These are phyloP conservation scores for Eucalyptus cloeziana DNA, from an alignment of 345 rosid species.

Conservation along the genomic window DNA sequence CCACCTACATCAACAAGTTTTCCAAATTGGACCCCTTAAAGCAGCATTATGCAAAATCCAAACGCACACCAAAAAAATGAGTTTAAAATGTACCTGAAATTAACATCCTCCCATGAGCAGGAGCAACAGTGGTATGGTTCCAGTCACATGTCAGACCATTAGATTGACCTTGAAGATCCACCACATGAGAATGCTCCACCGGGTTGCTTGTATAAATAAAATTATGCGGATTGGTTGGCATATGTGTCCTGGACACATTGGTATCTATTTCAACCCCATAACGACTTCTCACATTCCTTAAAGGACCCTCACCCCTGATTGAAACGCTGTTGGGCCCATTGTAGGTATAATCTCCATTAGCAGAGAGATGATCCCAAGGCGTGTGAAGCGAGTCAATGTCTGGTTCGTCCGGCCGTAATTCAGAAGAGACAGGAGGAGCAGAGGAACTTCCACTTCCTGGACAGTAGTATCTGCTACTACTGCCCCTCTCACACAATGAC, in stretches of 20 bases:
- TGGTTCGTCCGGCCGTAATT: constrained; percentile 38
- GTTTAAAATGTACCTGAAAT: constrained; percentile 20
- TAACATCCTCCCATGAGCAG: constrained; percentile 39
- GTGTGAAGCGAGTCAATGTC: constrained; percentile 31
- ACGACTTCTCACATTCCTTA: constrained; percentile 76
- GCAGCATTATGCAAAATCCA: neutral
- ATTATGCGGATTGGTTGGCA: constrained; percentile 25
- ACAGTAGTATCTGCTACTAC: constrained; percentile 46
- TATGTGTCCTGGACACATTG: constrained; percentile 25
- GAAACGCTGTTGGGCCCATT: constrained; percentile 24
- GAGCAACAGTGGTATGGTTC: constrained; percentile 37
- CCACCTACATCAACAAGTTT: constrained; percentile 40
- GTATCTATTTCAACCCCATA: constrained; percentile 51
- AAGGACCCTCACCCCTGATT: constrained; percentile 54
- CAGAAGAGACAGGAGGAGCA: constrained; percentile 36
- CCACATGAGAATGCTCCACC: constrained; percentile 25
- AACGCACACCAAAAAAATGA: neutral
- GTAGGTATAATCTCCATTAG: constrained; percentile 24
- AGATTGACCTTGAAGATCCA: constrained; percentile 38
- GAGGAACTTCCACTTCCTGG: constrained; percentile 63
- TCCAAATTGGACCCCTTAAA: neutral
- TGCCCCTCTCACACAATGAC: constrained; percentile 58
- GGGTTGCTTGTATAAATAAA: constrained; percentile 18
- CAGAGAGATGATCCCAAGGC: constrained; percentile 30
- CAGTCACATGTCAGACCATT: constrained; percentile 30